phyloP scores from a whole-genome alignment of 2,329 filamentous ascomycete species.

The Zymoseptoria tritici region DNA sequence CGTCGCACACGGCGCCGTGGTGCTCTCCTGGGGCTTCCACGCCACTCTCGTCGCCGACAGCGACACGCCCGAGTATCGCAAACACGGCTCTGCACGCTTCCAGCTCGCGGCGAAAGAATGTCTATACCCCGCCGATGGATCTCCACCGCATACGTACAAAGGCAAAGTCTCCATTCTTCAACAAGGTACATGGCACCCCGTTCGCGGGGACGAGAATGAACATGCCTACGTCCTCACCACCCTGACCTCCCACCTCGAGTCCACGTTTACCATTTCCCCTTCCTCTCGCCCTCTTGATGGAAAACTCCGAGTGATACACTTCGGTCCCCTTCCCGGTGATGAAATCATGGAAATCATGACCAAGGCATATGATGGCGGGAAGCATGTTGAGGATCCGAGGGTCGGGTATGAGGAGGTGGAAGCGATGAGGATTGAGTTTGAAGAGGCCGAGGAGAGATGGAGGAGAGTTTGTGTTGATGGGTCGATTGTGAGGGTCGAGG shows the following conservation, averaged over 20 bases:
- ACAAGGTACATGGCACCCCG: slow-evolving; percentile 24
- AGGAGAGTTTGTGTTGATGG: slow-evolving; percentile 87
- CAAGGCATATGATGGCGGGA: slow-evolving; percentile 50
- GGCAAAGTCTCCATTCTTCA: slow-evolving; percentile 44
- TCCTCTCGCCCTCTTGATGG: slow-evolving; percentile 62
- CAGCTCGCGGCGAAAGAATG: slow-evolving; percentile 74
- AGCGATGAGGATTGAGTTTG: slow-evolving; percentile 58
- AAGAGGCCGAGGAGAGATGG: slow-evolving; percentile 66
- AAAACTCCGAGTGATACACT: slow-evolving; percentile 63
- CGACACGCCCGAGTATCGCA: slow-evolving; percentile 74
- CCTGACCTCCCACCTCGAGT: slow-evolving; percentile 73
- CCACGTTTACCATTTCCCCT: slow-evolving; percentile 75
- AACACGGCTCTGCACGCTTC: slow-evolving; percentile 70
- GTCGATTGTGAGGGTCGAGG: slow-evolving; percentile 68
- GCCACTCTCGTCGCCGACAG: slow-evolving; percentile 83
- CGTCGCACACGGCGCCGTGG: slow-evolving; percentile 63
- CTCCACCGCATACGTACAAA: slow-evolving; percentile 48
- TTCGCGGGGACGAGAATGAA: slow-evolving; percentile 33
- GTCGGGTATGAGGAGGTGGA: slow-evolving; percentile 68
- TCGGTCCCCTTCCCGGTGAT: slow-evolving; percentile 58
- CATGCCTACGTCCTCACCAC: slow-evolving; percentile 74
- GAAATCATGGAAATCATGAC: slow-evolving; percentile 72
- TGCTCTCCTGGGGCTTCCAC: slow-evolving; percentile 85
- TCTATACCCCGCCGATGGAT: slow-evolving; percentile 51
- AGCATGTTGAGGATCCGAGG: slow-evolving; percentile 45